These are phyloP conservation scores for Hypericum perforatum DNA, from an alignment of 345 rosid species.

Conservation along the genomic window DNA sequence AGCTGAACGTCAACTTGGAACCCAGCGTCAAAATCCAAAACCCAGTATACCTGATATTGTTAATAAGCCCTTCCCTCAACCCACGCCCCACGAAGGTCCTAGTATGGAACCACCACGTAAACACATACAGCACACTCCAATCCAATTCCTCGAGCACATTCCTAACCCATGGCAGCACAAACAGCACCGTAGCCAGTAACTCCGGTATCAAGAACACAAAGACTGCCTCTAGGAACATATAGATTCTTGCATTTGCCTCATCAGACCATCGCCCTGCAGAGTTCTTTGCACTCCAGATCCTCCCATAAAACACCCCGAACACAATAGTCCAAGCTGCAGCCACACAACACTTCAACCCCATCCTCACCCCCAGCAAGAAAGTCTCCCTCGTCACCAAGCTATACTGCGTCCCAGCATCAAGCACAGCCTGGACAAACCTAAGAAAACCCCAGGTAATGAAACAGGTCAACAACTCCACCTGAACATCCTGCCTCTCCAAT, in stretches of 20 bases:
- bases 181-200: constrained; percentile 56
- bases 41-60: constrained; percentile 60
- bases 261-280: constrained; percentile 42
- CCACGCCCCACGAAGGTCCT: constrained; percentile 81
- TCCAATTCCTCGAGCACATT: constrained; percentile 61
- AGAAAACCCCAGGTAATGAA: constrained; percentile 76
- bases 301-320: constrained; percentile 60
- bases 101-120: constrained; percentile 89
- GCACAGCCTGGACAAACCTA: constrained; percentile 59
- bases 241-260: constrained; percentile 50
- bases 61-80: constrained; percentile 72
- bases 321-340: constrained; percentile 65
- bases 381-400: constrained; percentile 70
- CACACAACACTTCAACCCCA: constrained; percentile 59
- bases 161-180: constrained; percentile 77
- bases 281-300: constrained; percentile 77
- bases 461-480: constrained; percentile 67
- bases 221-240: constrained; percentile 52
- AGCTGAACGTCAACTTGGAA: constrained; percentile 68
- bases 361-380: constrained; percentile 47
- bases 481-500: constrained; percentile 35
- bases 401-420: constrained; percentile 83
- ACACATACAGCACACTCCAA: constrained; percentile 43
- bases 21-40: constrained; percentile 60
- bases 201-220: constrained; percentile 64